A percentile compares a stretch with the other conserved stretches of the same genome.
phyloP scores from a whole-genome alignment of 768 basidiomycete species.

The Suillus paluster region DNA sequence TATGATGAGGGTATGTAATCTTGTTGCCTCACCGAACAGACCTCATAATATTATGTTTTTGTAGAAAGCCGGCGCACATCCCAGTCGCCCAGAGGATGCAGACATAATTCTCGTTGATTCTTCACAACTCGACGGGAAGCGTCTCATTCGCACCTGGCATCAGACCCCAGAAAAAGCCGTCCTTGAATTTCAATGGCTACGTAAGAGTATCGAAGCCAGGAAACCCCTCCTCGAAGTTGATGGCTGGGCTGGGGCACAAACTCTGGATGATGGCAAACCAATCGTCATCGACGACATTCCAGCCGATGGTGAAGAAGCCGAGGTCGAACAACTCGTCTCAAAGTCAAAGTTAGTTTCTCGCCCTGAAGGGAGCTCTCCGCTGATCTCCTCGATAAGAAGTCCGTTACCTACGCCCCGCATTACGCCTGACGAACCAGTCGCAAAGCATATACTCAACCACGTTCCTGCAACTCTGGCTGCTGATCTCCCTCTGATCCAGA shows the following conservation, averaged over 20 bases:
- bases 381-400: conserved; percentile 48
- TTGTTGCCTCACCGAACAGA: conserved; percentile 5
- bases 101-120: conserved; percentile 64
- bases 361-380: conserved; percentile 14
- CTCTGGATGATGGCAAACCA: conserved; percentile 37
- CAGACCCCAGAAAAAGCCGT: conserved; percentile 52
- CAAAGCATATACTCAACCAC: conserved; percentile 17
- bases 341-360: conserved; percentile 57
- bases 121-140: conserved; percentile 51
- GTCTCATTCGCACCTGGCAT: conserved; percentile 64
- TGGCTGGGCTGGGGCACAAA: conserved; percentile 52
- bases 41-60: conserved; percentile 11
- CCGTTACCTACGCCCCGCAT: conserved; percentile 65
- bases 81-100: conserved; percentile 56
- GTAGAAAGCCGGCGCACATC: conserved; percentile 60
- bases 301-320: conserved; percentile 42
- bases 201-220: conserved; percentile 46
- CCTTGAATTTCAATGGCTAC: conserved; percentile 58
- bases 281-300: conserved; percentile 37
- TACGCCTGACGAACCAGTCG: conserved; percentile 47
- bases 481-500: not conserved
- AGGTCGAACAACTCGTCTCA: conserved; percentile 39
- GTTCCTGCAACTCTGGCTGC: conserved; percentile 6
- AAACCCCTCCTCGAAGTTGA: conserved; percentile 51
- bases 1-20: conserved; percentile 45